Percentiles rank a stretch among this genome's conserved stretches.
Conservation (phyloP, 129 eudicot genomes). For the Cynara cardunculus region DNA sequence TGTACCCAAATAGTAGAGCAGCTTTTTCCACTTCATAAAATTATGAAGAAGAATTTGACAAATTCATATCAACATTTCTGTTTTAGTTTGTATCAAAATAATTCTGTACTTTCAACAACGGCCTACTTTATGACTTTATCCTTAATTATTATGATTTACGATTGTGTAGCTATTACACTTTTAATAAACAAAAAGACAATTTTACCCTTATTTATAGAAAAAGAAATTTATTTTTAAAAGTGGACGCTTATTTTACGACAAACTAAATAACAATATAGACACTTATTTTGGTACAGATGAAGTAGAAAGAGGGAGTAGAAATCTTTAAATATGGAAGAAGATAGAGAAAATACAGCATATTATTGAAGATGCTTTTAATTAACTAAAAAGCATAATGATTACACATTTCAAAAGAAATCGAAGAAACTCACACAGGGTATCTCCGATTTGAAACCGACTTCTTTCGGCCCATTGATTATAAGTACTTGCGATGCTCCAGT, state of each 20-base stretch:
- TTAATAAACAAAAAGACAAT: too few species aligned
- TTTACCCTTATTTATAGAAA: too few species aligned
- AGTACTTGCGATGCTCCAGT: constrained; percentile 45
- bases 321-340: too few species aligned
- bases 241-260: too few species aligned
- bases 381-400: not conserved
- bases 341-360: too few species aligned
- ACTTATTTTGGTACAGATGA: too few species aligned
- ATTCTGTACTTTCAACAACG: too few species aligned
- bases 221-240: too few species aligned
- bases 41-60: not conserved
- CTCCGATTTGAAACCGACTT: constrained; percentile 58
- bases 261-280: too few species aligned
- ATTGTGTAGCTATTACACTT: too few species aligned
- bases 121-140: not conserved
- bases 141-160: not conserved
- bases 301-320: too few species aligned
- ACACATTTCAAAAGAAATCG: not conserved
- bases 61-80: not conserved
- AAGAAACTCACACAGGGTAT: constrained; percentile 50
- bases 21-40: not conserved
- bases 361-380: not conserved
- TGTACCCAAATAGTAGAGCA: not conserved
- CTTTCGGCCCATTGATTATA: constrained; percentile 74
- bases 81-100: not conserved